A percentile compares a stretch with the other conserved stretches of the same genome.
Evolutionary conservation across 768 basidiomycete genomes (phyloP).

Genomic region (Cantharellus cinnabarinus): DNA sequence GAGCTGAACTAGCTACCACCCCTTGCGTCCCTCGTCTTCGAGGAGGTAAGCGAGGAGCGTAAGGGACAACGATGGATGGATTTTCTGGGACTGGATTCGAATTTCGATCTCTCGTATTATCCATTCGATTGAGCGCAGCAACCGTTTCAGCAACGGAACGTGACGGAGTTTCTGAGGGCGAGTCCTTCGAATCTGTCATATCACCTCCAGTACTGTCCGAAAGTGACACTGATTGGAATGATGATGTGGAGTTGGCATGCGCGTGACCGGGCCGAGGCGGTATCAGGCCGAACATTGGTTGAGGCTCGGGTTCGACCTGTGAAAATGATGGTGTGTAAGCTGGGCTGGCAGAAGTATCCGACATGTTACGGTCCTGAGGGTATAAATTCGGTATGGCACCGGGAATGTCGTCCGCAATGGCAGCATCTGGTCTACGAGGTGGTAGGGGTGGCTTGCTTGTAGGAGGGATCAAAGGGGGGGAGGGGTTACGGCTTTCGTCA

Average conservation of each 20-base stretch:
- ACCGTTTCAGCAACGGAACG: neutral
- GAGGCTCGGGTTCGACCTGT: neutral
- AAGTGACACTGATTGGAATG: neutral
- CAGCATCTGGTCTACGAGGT: no score
- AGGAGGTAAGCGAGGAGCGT: neutral
- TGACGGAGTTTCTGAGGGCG: neutral
- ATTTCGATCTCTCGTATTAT: neutral
- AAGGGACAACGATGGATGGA: neutral
- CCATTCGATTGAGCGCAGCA: neutral
- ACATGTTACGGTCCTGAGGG: no score
- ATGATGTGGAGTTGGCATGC: neutral
- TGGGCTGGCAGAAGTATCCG: no score
- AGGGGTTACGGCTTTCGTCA: no score
- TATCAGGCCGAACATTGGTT: neutral
- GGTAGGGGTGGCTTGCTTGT: no score
- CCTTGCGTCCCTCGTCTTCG: neutral
- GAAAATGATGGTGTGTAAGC: no score
- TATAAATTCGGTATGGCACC: no score
- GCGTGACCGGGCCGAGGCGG: neutral
- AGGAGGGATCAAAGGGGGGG: no score
- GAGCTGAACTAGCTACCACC: neutral
- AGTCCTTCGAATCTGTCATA: neutral
- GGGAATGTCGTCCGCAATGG: no score
- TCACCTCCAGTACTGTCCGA: neutral
- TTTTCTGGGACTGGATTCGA: neutral